Conservation (phyloP, 2,329 filamentous ascomycete genomes). For the Pseudogymnoascus sp. region DNA sequence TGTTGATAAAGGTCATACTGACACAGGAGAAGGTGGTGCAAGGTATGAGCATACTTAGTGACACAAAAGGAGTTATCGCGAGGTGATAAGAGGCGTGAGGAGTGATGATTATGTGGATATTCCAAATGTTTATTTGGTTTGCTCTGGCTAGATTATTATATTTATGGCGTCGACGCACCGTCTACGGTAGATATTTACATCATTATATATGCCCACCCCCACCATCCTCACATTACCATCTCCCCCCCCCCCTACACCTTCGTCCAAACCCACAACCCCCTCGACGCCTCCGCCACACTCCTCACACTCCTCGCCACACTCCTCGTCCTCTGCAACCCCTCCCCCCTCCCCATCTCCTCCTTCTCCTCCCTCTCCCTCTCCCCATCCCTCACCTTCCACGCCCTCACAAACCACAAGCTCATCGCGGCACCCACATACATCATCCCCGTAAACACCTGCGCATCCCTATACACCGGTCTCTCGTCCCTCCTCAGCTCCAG, state of each 20-base stretch:
- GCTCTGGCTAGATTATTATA: neutral
- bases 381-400: conserved; percentile 42
- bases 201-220: neutral
- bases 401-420: conserved; percentile 41
- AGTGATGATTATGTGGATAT: neutral
- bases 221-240: neutral
- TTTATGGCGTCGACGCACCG: neutral
- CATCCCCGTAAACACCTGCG: conserved; percentile 24
- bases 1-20: too few species aligned
- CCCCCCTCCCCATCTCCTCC: neutral
- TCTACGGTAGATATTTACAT: neutral
- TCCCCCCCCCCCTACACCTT: neutral
- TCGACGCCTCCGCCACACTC: conserved; percentile 33
- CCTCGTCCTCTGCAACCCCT: neutral
- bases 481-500: conserved; percentile 27
- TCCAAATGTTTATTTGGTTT: neutral
- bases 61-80: too few species aligned
- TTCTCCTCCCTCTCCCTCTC: neutral
- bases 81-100: too few species aligned
- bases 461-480: conserved; percentile 9
- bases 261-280: conserved; percentile 1
- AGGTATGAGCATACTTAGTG: too few species aligned
- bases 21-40: too few species aligned
- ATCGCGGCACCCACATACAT: conserved; percentile 47
- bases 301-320: conserved; percentile 31